Evolutionary conservation across 768 basidiomycete species (phyloP), one percentile per base, ranked within the genome.

Genomic region (Trametes gibbosa): DNA sequence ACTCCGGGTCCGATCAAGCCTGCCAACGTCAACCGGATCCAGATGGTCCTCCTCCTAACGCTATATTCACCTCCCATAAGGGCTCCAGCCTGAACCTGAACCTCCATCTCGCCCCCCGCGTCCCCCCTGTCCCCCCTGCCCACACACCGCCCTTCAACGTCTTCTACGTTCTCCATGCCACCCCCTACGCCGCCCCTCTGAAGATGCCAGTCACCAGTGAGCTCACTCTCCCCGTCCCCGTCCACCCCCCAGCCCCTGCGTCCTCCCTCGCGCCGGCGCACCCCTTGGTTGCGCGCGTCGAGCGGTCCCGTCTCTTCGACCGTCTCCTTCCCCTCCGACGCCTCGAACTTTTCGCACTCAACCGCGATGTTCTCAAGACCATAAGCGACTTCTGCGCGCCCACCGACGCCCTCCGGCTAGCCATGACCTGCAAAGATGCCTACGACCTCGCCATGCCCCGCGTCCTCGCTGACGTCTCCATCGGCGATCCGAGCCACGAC

Each of bases 351-450:
- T 52, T 65, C 49, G 16, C 47, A 16, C 64, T 65, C 58, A 65
- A 63, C 49, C 58, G 48, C 58, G 64, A 65, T 43, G 64, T 65
- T 37, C 61, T 65, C 50, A 53, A 42, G 45, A 46, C 55, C 42
- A 65, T 65, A 51, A 39, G 47, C 56, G 46, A 57, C 56, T 62
- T 58, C 56, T 62, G 61, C 42, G 46, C 56, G 3, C 57, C 53
- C 45, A 29, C 12, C 25, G 63, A 64, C 23, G 64, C 64, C 32
- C 56, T 65, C 42, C 54, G 58, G 42, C 56, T 65, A 21, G 62
- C 64, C 19, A 42, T 60, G 55, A 59, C 56, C 29, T 65, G 61
- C 50, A 59, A 50, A 41, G 49, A 50, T 17, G 64, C 64, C 7
- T 58, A 63, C 52, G 61, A 53, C 2, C 42, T 65, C 43, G 55